Conservation (phyloP, 345 rosid species). For the Mangifera indica region DNA sequence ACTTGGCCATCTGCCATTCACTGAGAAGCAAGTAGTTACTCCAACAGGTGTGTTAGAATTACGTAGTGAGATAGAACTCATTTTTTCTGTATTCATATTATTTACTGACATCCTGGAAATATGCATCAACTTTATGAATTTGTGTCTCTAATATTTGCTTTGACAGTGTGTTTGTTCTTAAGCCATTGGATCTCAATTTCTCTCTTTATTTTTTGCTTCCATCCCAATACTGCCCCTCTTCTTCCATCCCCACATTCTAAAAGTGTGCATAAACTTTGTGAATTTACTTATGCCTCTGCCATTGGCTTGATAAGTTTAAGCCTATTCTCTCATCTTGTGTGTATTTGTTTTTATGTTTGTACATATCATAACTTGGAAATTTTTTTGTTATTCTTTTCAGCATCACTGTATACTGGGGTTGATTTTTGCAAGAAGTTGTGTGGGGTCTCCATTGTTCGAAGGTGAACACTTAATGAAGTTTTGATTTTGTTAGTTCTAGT, state of each 20-base stretch:
- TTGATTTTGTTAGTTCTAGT: constrained; percentile 26
- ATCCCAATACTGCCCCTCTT: no score
- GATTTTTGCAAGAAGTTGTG: constrained; percentile 98
- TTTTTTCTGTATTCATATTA: background rate
- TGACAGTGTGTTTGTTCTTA: background rate
- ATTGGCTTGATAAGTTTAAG: background rate
- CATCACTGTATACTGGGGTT: constrained; percentile 83
- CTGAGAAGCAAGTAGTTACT: constrained; percentile 91
- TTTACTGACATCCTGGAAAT: background rate
- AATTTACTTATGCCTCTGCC: background rate
- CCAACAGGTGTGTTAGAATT: constrained; percentile 68
- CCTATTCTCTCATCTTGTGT: background rate
- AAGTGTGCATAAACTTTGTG: background rate
- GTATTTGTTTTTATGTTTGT: background rate
- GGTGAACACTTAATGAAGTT: constrained; percentile 63
- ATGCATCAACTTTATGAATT: no score
- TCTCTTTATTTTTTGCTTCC: no score
- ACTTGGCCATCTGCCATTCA: constrained; percentile 93
- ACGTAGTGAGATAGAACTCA: constrained; percentile 15
- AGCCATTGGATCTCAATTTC: no score
- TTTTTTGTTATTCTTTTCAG: constrained; percentile 37
- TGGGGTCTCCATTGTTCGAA: constrained; percentile 93
- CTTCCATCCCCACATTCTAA: background rate
- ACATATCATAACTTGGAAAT: background rate
- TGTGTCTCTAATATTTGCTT: background rate